Base-by-base conservation (phyloP, 805 yeast species). In the Teunomyces barrocoloradensis region DNA sequence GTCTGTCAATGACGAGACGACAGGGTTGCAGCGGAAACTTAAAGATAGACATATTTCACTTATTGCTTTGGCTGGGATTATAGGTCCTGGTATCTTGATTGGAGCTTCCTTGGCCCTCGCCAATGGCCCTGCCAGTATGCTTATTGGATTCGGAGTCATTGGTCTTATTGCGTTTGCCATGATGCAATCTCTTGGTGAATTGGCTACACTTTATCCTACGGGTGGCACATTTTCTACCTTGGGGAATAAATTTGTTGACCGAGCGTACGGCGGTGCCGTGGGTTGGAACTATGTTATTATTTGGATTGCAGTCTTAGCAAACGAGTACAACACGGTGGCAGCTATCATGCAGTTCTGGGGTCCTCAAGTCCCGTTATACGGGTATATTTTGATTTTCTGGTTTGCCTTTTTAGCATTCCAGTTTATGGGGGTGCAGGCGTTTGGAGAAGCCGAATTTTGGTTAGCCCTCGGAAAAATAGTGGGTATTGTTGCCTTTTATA, bases 81-180 rank as follows among this genome's bases (percentile, higher is more conserved):
- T 81, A 46, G 85, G 85, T 0, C 85, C 85, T 1, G 85, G 85
- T 51, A 75, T 74, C 23, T 65, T 79, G 43, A 73, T 81, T 21
- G 80, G 82, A 34, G 70, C 82, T 45, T 81, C 82, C 5, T 57
- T 67, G n/a, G 80, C 82, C 29, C 63, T 80, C 12, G 56, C 65
- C 6, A 60, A 71, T 32, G 81, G 82, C 3, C 84, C 85, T 0
- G 82, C 75, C 29, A 78, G 81, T 51, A 61, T 80, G 56, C 58
- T 78, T 17, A 65, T 73, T 18, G 81, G 84, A 1, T 80, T 79
- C 57, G 73, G 75, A 2, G 60, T 80, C 35, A 77, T 79, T 40
- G 84, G 83, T 18, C 48, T 80, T 17, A 59, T 79, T 29, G 84
- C 82, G 0, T 65, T 80, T 15, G 63, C 77, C 6, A 78, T 80